phyloP scores from a whole-genome alignment of 2,329 filamentous ascomycete species.

The Colletotrichum sp. region DNA sequence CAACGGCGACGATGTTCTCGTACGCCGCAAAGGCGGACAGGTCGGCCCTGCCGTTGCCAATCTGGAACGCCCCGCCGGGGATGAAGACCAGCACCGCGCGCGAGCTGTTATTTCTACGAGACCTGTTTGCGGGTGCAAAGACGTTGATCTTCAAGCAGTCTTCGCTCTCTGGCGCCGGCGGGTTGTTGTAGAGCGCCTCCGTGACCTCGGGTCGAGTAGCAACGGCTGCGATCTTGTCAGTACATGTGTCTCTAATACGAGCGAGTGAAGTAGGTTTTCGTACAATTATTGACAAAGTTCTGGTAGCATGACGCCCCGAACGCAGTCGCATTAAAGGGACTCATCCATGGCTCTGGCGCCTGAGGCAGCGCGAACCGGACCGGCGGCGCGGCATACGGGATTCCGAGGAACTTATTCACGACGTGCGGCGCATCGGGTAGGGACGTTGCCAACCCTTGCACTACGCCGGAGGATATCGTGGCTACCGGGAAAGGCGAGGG shows the following conservation, averaged over 20 bases:
- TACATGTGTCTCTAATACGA: too few relatives aligned
- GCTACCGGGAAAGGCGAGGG: not conserved
- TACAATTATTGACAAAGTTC: not conserved
- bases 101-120: not conserved
- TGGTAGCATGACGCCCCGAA: constrained; percentile 2
- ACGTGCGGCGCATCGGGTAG: not conserved
- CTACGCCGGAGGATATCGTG: not conserved
- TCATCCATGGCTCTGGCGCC: not conserved
- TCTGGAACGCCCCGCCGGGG: constrained; percentile 28
- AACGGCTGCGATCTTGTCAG: not conserved
- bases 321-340: not conserved
- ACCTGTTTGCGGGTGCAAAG: constrained; percentile 24
- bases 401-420: constrained; percentile 46
- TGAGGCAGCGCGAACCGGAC: not conserved
- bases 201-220: not conserved
- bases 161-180: constrained; percentile 25
- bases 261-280: too few relatives aligned
- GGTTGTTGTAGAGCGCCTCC: not conserved
- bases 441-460: not conserved
- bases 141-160: constrained; percentile 33
- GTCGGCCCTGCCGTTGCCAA: constrained; percentile 25
- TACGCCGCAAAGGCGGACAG: constrained; percentile 29
- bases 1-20: constrained; percentile 30
- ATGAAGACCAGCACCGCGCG: constrained; percentile 28
- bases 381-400: constrained; percentile 65